Conservation (phyloP, 306 rosid species). For the Luffa aegyptiaca region DNA sequence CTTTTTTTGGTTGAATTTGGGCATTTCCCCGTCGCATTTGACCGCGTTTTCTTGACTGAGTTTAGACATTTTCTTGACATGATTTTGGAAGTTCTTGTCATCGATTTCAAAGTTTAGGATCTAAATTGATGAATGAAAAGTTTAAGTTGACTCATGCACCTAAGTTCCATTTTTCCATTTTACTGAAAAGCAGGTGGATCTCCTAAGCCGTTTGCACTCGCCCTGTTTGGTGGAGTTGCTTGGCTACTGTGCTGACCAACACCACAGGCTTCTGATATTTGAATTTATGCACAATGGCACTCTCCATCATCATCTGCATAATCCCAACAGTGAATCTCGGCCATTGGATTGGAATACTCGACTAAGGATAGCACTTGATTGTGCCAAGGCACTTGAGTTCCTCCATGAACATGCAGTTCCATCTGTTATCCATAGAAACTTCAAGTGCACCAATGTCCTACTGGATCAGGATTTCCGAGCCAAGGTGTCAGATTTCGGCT, state of each 20-base stretch:
- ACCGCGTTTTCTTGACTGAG: neutral
- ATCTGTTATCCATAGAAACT: conserved; percentile 84
- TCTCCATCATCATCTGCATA: conserved; percentile 65
- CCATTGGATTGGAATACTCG: conserved; percentile 87
- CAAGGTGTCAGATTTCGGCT: conserved; percentile 74
- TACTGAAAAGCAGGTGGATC: conserved; percentile 60
- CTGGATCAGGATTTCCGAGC: conserved; percentile 73
- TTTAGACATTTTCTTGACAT: neutral
- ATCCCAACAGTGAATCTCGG: conserved; percentile 19
- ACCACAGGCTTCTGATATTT: conserved; percentile 71
- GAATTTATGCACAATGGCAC: conserved; percentile 71
- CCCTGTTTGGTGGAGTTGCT: conserved; percentile 76
- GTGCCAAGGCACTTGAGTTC: conserved; percentile 81
- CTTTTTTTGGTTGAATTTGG: neutral
- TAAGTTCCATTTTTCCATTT: too few species aligned
- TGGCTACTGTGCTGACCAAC: conserved; percentile 95
- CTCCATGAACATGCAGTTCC: conserved; percentile 73
- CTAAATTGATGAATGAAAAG: neutral
- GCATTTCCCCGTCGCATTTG: neutral
- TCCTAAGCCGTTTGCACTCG: conserved; percentile 63
- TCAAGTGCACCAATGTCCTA: conserved; percentile 66
- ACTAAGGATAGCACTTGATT: conserved; percentile 90
- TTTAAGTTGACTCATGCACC: neutral
- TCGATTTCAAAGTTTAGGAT: neutral
- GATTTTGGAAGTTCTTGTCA: neutral